Conservation (phyloP, 2,329 filamentous ascomycete genomes). For the Epichloe gansuensis region DNA sequence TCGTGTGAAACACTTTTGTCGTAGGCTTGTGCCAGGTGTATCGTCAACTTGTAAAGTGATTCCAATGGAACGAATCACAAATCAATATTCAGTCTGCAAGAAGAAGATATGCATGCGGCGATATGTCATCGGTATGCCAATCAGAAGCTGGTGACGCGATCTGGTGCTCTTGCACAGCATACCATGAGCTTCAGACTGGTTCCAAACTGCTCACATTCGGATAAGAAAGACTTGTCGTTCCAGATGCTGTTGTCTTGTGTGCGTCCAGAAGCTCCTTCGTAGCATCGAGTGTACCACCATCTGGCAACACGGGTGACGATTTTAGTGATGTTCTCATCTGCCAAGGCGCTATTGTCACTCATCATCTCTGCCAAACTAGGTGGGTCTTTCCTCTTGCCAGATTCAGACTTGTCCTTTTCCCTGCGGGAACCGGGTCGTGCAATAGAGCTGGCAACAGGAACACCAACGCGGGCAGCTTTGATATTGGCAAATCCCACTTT, state of each 20-base stretch:
- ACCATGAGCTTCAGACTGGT: conserved; percentile 86
- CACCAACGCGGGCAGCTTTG: conserved; percentile 64
- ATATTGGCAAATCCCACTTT: conserved; percentile 57
- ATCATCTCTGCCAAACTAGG: conserved; percentile 58
- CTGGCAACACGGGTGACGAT: conserved; percentile 85
- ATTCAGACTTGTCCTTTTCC: conserved; percentile 8
- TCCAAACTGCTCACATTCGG: conserved; percentile 75
- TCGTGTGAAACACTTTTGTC: not conserved
- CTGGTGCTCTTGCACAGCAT: conserved; percentile 76
- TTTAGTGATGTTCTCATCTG: conserved; percentile 77
- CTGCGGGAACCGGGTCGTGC: conserved; percentile 16
- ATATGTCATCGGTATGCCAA: not conserved
- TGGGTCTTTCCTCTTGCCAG: conserved; percentile 27
- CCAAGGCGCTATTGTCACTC: conserved; percentile 52
- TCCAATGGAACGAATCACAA: not conserved
- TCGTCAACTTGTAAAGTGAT: not conserved
- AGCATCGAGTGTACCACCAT: conserved; percentile 95
- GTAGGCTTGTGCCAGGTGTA: not conserved
- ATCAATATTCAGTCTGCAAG: not conserved
- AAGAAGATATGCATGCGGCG: not conserved
- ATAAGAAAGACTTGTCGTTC: conserved; percentile 59
- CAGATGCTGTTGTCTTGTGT: conserved; percentile 52
- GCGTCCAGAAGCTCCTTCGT: conserved; percentile 54
- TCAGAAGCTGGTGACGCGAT: conserved; percentile 37
- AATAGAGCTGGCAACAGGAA: conserved; percentile 52